Conservation (phyloP, 2,329 filamentous ascomycete genomes). For the Massarina eburnea region DNA sequence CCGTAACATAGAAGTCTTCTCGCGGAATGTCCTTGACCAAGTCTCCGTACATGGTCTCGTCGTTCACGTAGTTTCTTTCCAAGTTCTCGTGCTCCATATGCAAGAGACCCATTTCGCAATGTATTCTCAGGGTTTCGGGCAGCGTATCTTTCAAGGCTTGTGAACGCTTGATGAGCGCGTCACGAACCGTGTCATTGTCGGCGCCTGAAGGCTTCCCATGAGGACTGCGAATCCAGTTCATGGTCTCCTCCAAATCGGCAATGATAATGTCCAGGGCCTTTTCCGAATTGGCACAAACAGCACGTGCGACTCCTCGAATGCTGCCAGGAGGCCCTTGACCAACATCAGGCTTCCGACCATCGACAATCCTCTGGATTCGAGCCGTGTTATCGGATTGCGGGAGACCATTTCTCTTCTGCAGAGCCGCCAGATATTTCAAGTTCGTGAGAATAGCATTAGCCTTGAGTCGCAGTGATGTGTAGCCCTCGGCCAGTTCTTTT, state of each 20-base stretch:
- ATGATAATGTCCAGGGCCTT: constrained; percentile 24
- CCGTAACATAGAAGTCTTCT: constrained; percentile 40
- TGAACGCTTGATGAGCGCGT: constrained; percentile 30
- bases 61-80: constrained; percentile 37
- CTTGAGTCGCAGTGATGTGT: constrained; percentile 24
- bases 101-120: constrained; percentile 37
- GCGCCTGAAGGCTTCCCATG: constrained; percentile 13
- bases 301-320: constrained; percentile 25
- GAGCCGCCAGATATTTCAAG: constrained; percentile 26
- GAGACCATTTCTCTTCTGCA: constrained; percentile 28
- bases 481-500: constrained; percentile 27
- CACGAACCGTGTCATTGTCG: constrained; percentile 24
- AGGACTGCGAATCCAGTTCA: constrained; percentile 23
- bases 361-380: constrained; percentile 22
- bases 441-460: constrained; percentile 24
- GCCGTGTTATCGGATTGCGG: constrained; percentile 18
- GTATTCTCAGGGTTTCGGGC: constrained; percentile 26
- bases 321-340: constrained; percentile 15
- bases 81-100: constrained; percentile 40
- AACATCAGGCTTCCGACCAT: constrained; percentile 7
- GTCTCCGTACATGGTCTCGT: constrained; percentile 39
- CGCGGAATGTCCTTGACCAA: constrained; percentile 35
- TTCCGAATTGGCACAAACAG: constrained; percentile 17
- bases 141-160: constrained; percentile 24
- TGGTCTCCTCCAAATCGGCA: constrained; percentile 26